These are phyloP conservation scores for Pelargonium nanum DNA, from an alignment of 345 rosid genomes.

Conservation along the genomic window DNA sequence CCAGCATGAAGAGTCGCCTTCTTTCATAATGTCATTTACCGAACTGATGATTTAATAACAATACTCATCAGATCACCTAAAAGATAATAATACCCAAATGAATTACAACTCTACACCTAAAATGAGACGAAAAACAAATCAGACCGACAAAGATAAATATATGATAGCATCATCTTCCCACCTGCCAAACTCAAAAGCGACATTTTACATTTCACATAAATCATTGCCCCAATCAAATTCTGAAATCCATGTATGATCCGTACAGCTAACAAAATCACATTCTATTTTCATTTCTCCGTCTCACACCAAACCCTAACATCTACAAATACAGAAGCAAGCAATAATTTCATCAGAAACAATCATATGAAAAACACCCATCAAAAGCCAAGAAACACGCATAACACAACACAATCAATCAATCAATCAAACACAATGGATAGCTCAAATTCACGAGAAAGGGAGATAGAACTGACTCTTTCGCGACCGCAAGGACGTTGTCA, in stretches of 20 bases:
- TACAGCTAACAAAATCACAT: too few species aligned
- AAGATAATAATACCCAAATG: too few species aligned
- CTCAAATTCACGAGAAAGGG: constrained; percentile 2
- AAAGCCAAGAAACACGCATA: neutral
- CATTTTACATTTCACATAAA: too few species aligned
- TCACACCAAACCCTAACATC: neutral
- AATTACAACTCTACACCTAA: too few species aligned
- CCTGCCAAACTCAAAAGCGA: too few species aligned
- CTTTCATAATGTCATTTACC: too few species aligned
- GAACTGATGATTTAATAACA: neutral
- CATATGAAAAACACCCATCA: neutral
- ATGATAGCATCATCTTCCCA: too few species aligned
- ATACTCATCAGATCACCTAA: too few species aligned
- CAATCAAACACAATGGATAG: neutral
- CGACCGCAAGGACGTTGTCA: constrained; percentile 73
- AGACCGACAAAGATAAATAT: too few species aligned
- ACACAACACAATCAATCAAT: neutral
- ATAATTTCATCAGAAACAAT: neutral
- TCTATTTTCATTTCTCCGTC: neutral
- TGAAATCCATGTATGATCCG: too few species aligned
- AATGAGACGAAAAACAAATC: neutral
- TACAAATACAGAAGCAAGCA: neutral
- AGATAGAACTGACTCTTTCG: constrained; percentile 75
- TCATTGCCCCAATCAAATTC: too few species aligned
- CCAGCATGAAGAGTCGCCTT: too few species aligned